Evolutionary conservation across 352 stramenopile genomes (phyloP).

Genomic region (Globisporangium viniferum): DNA sequence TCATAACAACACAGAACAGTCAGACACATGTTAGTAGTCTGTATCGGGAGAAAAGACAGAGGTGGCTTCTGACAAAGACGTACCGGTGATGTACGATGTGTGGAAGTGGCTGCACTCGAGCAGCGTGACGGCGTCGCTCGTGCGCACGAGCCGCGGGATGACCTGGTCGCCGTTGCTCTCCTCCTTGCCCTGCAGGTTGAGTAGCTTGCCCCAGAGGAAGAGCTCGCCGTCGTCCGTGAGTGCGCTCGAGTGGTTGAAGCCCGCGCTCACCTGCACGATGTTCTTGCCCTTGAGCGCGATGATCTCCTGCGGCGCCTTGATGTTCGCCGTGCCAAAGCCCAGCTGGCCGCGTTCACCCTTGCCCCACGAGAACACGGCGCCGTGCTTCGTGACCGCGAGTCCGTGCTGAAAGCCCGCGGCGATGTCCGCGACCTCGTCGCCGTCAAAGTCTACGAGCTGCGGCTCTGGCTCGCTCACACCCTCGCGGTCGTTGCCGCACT

Average conservation of each 20-base stretch:
- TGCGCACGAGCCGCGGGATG: constrained; percentile 65
- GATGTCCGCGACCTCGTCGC: constrained; percentile 67
- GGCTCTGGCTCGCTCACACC: constrained; percentile 56
- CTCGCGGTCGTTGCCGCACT: constrained; percentile 69
- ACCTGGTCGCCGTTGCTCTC: constrained; percentile 70
- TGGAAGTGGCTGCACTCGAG: constrained; percentile 83
- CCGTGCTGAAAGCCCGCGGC: constrained; percentile 78
- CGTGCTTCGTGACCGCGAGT: constrained; percentile 60
- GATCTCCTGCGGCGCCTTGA: constrained; percentile 66
- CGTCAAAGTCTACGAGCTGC: constrained; percentile 57
- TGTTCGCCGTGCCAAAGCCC: constrained; percentile 76
- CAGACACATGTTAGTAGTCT: neutral
- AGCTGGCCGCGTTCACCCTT: constrained; percentile 83
- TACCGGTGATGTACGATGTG: constrained; percentile 77
- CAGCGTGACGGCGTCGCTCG: constrained; percentile 61
- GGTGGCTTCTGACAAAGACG: constrained; percentile 2
- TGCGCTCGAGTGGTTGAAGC: constrained; percentile 83
- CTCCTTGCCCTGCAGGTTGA: constrained; percentile 62
- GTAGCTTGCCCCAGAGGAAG: constrained; percentile 83
- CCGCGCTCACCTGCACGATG: constrained; percentile 59
- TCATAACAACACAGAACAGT: neutral
- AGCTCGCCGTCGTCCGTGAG: constrained; percentile 74
- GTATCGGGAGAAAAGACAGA: neutral
- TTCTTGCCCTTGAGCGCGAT: constrained; percentile 73
- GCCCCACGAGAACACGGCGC: constrained; percentile 76